Percentiles rank a stretch among this genome's conserved stretches.
These are phyloP conservation scores for Ophiostoma tasmaniense DNA, from an alignment of 2,329 filamentous ascomycete genomes.

Conservation along the genomic window DNA sequence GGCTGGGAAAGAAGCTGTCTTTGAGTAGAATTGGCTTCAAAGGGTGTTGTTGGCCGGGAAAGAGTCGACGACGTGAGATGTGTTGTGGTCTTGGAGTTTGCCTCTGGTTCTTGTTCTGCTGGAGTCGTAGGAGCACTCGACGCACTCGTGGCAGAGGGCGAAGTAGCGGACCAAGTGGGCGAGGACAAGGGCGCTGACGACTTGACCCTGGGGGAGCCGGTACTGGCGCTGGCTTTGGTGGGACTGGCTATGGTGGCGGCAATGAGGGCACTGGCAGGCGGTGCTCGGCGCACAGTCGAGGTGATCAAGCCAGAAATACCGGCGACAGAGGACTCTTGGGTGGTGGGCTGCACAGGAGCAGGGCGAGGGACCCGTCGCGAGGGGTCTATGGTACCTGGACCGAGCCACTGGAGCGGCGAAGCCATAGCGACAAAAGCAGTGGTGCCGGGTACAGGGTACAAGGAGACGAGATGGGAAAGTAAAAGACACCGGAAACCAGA, in stretches of 20 bases:
- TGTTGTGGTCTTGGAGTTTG: background rate
- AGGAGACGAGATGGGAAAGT: background rate
- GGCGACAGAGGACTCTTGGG: background rate
- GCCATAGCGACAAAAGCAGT: conserved; percentile 3
- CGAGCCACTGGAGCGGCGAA: conserved; percentile 14
- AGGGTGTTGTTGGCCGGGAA: background rate
- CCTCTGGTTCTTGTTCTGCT: background rate
- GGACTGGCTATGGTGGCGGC: background rate
- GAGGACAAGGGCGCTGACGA: conserved; percentile 1
- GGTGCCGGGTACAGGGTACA: conserved; percentile 1
- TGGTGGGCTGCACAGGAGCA: conserved; percentile 8
- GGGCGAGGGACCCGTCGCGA: conserved; percentile 13
- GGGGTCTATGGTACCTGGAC: conserved; percentile 20
- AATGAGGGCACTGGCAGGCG: background rate
- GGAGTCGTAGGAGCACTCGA: background rate
- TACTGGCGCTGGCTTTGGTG: background rate
- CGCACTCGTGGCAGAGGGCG: background rate
- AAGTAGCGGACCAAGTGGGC: background rate
- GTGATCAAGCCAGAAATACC: background rate
- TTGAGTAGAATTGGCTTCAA: background rate
- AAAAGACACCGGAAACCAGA: too few relatives aligned
- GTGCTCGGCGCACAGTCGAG: background rate
- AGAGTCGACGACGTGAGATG: background rate
- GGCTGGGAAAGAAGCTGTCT: background rate
- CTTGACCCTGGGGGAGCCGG: background rate